Evolutionary conservation across 495 filamentous ascomycete species (phyloP).

Genomic region (Neurospora pannonica): DNA sequence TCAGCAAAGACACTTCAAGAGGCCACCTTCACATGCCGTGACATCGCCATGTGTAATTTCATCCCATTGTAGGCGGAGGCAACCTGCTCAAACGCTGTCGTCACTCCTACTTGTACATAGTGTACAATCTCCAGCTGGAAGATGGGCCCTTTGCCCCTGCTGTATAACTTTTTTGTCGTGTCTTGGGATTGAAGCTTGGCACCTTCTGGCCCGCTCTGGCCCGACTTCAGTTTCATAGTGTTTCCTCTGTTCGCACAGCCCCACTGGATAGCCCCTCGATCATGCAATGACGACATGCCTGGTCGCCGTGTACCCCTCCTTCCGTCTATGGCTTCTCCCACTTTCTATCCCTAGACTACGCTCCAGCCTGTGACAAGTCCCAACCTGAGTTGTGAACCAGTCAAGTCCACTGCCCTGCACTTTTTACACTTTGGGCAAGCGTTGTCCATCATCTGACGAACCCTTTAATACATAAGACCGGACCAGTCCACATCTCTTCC

Average conservation of each 20-base stretch:
- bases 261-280: slow-evolving; percentile 8
- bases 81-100: background rate
- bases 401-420: background rate
- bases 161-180: background rate
- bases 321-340: background rate
- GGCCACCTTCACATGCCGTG: background rate
- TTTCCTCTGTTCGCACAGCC: slow-evolving; percentile 8
- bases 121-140: background rate
- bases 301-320: slow-evolving; percentile 4
- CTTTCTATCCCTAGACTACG: slow-evolving; percentile 1
- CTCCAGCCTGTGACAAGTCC: background rate
- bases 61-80: background rate
- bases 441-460: background rate
- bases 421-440: background rate
- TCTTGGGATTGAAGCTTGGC: background rate
- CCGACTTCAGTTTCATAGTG: background rate
- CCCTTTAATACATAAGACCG: background rate
- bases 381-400: background rate
- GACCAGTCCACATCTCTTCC: background rate
- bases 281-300: slow-evolving; percentile 23
- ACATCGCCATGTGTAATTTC: background rate
- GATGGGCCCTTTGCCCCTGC: background rate
- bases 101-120: too few species aligned
- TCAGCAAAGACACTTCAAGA: background rate
- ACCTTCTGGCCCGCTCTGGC: background rate